Percentiles rank a stretch among this genome's conserved stretches.
Evolutionary conservation across 2,329 filamentous ascomycete genomes (phyloP).

Genomic region (Exophiala viscosa): DNA sequence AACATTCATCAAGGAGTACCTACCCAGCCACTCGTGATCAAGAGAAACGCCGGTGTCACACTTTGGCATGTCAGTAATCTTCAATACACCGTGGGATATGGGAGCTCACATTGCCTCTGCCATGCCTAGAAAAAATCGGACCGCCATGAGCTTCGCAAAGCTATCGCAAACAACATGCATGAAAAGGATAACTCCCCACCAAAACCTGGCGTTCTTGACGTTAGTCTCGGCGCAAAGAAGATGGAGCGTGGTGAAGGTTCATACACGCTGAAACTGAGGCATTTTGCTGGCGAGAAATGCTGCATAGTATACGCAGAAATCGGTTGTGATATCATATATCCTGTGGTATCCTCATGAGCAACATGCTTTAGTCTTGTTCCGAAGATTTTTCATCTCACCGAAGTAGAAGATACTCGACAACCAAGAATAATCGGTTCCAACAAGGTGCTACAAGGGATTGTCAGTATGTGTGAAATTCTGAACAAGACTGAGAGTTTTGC

Average conservation of each 20-base stretch:
- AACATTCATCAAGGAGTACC: too few species aligned
- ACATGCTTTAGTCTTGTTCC: too few species aligned
- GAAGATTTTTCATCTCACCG: too few species aligned
- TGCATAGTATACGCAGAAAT: neutral
- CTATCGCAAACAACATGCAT: neutral
- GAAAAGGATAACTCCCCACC: neutral
- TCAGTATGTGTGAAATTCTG: neutral
- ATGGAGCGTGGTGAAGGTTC: too few species aligned
- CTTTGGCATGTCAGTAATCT: neutral
- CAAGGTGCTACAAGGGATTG: neutral
- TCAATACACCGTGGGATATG: too few species aligned
- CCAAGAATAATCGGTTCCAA: neutral
- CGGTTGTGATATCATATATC: neutral
- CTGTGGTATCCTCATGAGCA: neutral
- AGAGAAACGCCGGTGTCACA: neutral
- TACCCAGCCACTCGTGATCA: neutral
- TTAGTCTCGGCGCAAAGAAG: too few species aligned
- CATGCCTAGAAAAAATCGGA: neutral
- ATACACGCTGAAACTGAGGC: neutral
- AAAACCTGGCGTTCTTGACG: too few species aligned
- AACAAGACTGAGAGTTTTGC: too few species aligned
- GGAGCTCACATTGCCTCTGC: neutral
- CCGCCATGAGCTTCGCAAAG: neutral
- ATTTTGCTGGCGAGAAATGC: neutral
- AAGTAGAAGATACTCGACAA: neutral